Conservation (phyloP, 1,139 yeast genomes). For the Casaregolazyma suthepensis region DNA sequence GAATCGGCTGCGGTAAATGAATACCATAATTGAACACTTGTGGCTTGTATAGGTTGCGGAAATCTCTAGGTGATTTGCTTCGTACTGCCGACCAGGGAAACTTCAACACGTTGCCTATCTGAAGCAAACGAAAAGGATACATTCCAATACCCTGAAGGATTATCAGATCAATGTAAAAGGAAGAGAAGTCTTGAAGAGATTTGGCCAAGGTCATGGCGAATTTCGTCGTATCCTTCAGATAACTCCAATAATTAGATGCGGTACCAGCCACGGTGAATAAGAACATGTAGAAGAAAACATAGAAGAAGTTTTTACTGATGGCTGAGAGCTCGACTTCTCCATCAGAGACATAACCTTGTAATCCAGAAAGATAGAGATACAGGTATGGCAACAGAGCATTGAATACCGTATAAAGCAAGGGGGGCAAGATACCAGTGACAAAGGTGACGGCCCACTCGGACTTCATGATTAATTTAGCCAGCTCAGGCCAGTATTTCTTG, state of each 20-base stretch:
- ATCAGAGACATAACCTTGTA: constrained; percentile 72
- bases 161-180: constrained; percentile 77
- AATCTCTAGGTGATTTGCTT: constrained; percentile 63
- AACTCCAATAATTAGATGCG: constrained; percentile 56
- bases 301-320: constrained; percentile 75
- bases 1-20: constrained; percentile 72
- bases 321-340: constrained; percentile 78
- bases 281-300: constrained; percentile 77
- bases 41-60: constrained; percentile 64
- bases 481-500: constrained; percentile 62
- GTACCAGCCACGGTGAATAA: constrained; percentile 79
- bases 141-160: constrained; percentile 79
- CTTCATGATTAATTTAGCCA: constrained; percentile 55
- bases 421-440: constrained; percentile 73
- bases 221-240: constrained; percentile 68
- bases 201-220: constrained; percentile 74
- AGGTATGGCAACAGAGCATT: constrained; percentile 70
- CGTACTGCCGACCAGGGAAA: constrained; percentile 54
- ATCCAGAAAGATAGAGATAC: constrained; percentile 59
- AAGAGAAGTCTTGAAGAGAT: constrained; percentile 60
- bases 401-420: constrained; percentile 67
- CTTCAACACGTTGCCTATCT: constrained; percentile 59
- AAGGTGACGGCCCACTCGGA: constrained; percentile 55
- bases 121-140: constrained; percentile 68
- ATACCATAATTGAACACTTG: constrained; percentile 77